These are phyloP conservation scores for Penicillium freii DNA, from an alignment of 2,329 filamentous ascomycete species.

Conservation along the genomic window DNA sequence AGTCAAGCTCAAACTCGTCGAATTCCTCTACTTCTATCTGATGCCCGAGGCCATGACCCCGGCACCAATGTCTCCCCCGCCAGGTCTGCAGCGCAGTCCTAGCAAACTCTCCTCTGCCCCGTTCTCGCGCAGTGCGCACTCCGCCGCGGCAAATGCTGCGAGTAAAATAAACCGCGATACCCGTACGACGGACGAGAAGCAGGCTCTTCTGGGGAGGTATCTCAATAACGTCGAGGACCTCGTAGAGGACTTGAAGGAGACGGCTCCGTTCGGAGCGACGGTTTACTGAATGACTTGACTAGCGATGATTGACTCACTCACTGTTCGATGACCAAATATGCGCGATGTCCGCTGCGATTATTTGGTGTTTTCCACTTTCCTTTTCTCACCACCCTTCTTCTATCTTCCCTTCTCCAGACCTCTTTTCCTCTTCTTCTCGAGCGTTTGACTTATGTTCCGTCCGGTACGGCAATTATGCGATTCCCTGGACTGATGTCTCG, in stretches of 20 bases:
- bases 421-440: conserved; percentile 4
- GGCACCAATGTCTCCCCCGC: conserved; percentile 40
- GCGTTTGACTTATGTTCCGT: conserved; percentile 20
- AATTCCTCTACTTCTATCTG: conserved; percentile 97
- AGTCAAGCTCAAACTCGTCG: conserved; percentile 93
- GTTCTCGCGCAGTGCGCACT: conserved; percentile 47
- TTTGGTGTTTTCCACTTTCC: conserved; percentile 12
- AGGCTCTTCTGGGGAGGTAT: conserved; percentile 71
- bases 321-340: conserved; percentile 15
- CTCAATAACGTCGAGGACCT: conserved; percentile 80
- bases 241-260: conserved; percentile 78
- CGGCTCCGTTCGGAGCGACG: conserved; percentile 66
- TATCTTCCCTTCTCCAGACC: conserved; percentile 6
- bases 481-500: conserved; percentile 8
- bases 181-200: conserved; percentile 77
- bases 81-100: conserved; percentile 63
- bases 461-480: conserved; percentile 23
- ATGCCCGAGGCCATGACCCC: conserved; percentile 75
- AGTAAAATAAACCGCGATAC: conserved; percentile 43
- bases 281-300: conserved; percentile 34
- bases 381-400: neutral
- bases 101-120: conserved; percentile 64
- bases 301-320: conserved; percentile 12
- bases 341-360: conserved; percentile 24
- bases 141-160: conserved; percentile 22